Evolutionary conservation across 768 basidiomycete species (phyloP).

Genomic region (Tylopilus intermedius): DNA sequence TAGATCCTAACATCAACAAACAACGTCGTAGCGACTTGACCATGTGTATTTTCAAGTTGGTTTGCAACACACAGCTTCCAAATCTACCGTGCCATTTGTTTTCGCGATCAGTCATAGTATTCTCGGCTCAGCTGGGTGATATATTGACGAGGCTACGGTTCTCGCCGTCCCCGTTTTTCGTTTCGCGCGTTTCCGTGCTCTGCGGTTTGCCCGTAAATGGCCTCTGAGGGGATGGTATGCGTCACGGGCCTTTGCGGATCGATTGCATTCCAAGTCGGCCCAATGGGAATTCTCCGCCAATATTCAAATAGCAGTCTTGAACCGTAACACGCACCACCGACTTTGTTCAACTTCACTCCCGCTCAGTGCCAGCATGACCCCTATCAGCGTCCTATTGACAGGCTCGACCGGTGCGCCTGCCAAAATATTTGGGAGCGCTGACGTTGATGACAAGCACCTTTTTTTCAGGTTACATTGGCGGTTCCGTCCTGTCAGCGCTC

Average conservation of each 20-base stretch:
- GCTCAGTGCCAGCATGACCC: conserved; percentile 4
- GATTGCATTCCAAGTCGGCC: not conserved
- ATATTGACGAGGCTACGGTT: not conserved
- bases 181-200: not conserved
- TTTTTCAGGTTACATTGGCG: conserved; percentile 50
- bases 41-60: not conserved
- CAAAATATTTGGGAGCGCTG: not conserved
- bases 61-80: not conserved
- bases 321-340: not conserved
- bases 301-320: not conserved
- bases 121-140: not conserved
- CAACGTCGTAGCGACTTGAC: not conserved
- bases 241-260: not conserved
- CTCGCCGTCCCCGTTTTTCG: not conserved
- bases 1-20: conserved; percentile 24
- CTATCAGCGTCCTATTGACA: conserved; percentile 14
- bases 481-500: conserved; percentile 45
- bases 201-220: not conserved
- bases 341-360: not conserved
- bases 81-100: not conserved
- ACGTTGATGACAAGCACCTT: not conserved
- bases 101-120: not conserved
- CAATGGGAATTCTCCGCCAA: conserved; percentile 5
- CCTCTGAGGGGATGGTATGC: not conserved
- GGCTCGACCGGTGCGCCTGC: conserved; percentile 19